Evolutionary conservation across 208 protist species (phyloP).

Genomic region (Acanthamoeba sp.): DNA sequence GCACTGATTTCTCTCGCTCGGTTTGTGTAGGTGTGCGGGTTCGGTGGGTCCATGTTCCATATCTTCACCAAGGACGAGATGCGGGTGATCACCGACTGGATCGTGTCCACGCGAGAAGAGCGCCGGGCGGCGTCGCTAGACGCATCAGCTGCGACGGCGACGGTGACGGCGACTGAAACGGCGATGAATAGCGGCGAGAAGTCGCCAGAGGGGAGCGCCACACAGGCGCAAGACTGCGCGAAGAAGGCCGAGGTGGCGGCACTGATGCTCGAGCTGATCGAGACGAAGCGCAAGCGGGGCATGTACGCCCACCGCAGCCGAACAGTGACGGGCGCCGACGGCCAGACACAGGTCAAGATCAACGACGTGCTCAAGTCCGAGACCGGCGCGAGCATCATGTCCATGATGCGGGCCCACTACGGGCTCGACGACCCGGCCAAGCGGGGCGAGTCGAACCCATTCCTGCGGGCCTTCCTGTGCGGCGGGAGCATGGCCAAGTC

Average conservation of each 20-base stretch:
- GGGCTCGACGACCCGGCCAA: background rate
- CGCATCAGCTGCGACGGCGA: too few relatives aligned
- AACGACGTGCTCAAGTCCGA: background rate
- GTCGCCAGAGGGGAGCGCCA: too few relatives aligned
- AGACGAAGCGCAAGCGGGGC: background rate
- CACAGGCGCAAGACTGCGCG: background rate
- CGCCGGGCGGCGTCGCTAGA: too few relatives aligned
- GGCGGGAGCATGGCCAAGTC: background rate
- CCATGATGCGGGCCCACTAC: background rate
- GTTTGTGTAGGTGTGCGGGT: constrained; percentile 26
- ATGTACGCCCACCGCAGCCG: constrained; percentile 1
- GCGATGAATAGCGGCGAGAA: too few relatives aligned
- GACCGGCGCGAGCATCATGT: background rate
- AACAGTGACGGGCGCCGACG: background rate
- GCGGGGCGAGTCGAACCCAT: background rate
- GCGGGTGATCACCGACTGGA: background rate
- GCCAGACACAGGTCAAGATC: background rate
- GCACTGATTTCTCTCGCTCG: background rate
- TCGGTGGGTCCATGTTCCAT: constrained; percentile 64
- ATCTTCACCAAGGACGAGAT: constrained; percentile 71
- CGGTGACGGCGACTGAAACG: too few relatives aligned
- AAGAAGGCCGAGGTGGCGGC: background rate
- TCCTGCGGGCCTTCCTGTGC: background rate
- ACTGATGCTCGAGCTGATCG: background rate
- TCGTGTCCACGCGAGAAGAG: background rate